Percentiles rank a stretch among this genome's conserved stretches.
These are phyloP conservation scores for Pythium inflatum DNA, from an alignment of 352 stramenopile species.

Conservation along the genomic window DNA sequence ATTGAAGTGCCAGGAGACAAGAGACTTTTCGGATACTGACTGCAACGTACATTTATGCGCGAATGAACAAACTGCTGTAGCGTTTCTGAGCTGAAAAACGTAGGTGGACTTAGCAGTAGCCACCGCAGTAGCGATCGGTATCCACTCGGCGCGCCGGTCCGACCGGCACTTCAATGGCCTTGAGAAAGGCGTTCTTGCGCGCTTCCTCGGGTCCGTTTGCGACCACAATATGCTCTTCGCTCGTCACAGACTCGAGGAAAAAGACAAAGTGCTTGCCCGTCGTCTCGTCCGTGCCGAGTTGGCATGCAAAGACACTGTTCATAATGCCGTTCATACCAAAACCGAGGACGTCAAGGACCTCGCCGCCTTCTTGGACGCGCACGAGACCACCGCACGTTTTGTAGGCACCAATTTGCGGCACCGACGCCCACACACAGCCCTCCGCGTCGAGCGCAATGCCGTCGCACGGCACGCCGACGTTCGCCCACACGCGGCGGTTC, in stretches of 20 bases:
- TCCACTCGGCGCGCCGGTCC: slow-evolving; percentile 45
- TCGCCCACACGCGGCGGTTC: slow-evolving; percentile 58
- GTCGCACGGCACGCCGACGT: slow-evolving; percentile 51
- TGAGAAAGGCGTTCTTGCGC: slow-evolving; percentile 46
- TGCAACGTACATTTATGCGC: too few species aligned
- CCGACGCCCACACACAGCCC: slow-evolving; percentile 63
- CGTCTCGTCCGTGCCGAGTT: slow-evolving; percentile 53
- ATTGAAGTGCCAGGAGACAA: too few species aligned
- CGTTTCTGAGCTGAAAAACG: too few species aligned
- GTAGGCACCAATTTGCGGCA: slow-evolving; percentile 60
- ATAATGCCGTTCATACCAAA: slow-evolving; percentile 64
- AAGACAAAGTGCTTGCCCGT: slow-evolving; percentile 58
- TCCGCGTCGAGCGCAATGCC: slow-evolving; percentile 72
- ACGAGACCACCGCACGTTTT: slow-evolving; percentile 50
- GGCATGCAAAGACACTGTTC: slow-evolving; percentile 61
- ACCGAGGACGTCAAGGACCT: slow-evolving; percentile 57
- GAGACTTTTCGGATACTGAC: too few species aligned
- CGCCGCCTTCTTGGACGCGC: slow-evolving; percentile 58
- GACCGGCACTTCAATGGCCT: slow-evolving; percentile 53
- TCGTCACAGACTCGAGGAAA: slow-evolving; percentile 57
- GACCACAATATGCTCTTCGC: slow-evolving; percentile 49
- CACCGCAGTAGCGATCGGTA: slow-evolving; percentile 58
- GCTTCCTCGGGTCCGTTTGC: slow-evolving; percentile 41
- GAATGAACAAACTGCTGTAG: too few species aligned
- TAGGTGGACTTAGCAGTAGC: slow-evolving; percentile 68